Conservation (phyloP, 805 yeast species). For the Candida loeiensis region DNA sequence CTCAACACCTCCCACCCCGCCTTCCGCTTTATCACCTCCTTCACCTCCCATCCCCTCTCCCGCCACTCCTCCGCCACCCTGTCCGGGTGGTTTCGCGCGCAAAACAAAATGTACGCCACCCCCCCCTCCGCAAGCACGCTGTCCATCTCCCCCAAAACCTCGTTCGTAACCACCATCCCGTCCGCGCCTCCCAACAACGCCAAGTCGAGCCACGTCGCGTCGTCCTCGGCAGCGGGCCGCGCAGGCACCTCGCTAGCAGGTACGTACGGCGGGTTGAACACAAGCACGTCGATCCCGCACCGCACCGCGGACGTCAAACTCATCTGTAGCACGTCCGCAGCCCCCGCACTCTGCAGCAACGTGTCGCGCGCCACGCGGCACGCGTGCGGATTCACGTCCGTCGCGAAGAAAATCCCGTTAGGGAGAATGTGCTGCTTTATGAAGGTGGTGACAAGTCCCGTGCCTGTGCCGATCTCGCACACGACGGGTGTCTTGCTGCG, state of each 20-base stretch:
- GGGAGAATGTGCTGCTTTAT: conserved; percentile 55
- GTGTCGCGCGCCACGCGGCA: conserved; percentile 43
- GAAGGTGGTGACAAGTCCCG: conserved; percentile 86
- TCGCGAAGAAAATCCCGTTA: conserved; percentile 53
- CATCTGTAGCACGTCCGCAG: conserved; percentile 43
- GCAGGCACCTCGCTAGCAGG: conserved; percentile 78
- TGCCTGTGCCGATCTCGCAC: conserved; percentile 86
- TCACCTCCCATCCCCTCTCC: conserved; percentile 49
- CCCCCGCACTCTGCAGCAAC: conserved; percentile 8
- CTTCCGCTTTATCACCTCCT: conserved; percentile 58
- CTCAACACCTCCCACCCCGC: conserved; percentile 96
- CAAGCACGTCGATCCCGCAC: conserved; percentile 58
- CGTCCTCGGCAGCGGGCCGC: conserved; percentile 44
- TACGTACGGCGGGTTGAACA: conserved; percentile 96
- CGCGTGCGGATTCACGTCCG: conserved; percentile 82
- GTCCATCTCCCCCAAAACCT: conserved; percentile 53
- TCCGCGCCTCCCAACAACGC: conserved; percentile 87
- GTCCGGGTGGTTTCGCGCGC: conserved; percentile 85
- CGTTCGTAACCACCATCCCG: conserved; percentile 84
- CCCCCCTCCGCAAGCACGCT: conserved; percentile 57
- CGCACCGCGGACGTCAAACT: conserved; percentile 51
- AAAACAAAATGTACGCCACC: conserved; percentile 81
- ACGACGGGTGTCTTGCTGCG: conserved; percentile 47
- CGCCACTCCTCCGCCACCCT: conserved; percentile 49
- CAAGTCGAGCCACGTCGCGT: conserved; percentile 74